Evolutionary conservation across 208 protist genomes (phyloP).

Genomic region (Trypanosoma scelopori): DNA sequence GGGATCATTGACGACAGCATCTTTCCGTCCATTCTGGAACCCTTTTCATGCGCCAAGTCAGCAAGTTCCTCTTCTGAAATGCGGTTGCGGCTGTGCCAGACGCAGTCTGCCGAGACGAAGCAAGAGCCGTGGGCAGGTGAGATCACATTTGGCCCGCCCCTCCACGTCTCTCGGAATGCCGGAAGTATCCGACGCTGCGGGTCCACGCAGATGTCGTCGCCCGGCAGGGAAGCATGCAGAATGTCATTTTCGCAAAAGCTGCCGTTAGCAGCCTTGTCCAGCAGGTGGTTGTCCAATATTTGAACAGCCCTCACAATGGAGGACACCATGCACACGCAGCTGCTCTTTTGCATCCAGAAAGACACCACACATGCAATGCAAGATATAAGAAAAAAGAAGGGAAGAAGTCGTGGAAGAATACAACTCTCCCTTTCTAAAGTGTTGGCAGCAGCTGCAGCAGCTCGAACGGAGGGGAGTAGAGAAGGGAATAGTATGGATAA

Average conservation of each 20-base stretch:
- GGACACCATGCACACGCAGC: conserved; percentile 4
- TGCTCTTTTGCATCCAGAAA: neutral
- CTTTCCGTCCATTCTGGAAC: neutral
- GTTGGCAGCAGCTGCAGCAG: no score
- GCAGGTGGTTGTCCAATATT: conserved; percentile 16
- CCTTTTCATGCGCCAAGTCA: neutral
- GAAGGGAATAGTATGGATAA: neutral
- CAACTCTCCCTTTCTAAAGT: neutral
- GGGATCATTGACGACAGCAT: neutral
- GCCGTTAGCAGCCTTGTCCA: neutral
- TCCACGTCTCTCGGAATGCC: conserved; percentile 35
- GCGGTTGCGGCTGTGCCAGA: conserved; percentile 21
- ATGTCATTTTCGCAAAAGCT: neutral
- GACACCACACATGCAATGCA: neutral
- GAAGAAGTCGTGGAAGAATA: neutral
- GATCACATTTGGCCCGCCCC: conserved; percentile 27
- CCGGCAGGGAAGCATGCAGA: neutral
- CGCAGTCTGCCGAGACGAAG: conserved; percentile 21
- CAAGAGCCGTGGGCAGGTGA: conserved; percentile 11
- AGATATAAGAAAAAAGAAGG: neutral
- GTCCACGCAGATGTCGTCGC: neutral
- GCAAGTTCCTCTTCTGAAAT: conserved; percentile 12
- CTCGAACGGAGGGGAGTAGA: no score
- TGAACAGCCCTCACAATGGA: conserved; percentile 19
- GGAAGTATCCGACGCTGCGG: conserved; percentile 29